Evolutionary conservation across 192 early-diverging fungal genomes (phyloP), one percentile per base, ranked within the genome.

Genomic region (Thamnidium elegans): DNA sequence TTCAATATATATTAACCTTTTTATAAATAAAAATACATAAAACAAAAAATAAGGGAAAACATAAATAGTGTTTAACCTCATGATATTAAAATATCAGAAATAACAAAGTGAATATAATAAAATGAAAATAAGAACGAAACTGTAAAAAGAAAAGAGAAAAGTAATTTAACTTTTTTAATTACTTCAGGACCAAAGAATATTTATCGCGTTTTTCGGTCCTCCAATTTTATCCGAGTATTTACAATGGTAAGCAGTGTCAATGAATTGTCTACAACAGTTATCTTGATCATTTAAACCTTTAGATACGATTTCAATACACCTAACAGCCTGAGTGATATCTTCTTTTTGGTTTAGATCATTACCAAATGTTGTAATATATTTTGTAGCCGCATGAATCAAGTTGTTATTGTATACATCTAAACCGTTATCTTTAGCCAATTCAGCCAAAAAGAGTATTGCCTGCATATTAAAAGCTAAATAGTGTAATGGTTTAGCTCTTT

Each of bases 401-500:
- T 52, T 43, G 34, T 69, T 50, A 15, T 21, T 5, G 10, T 53
- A 67, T 39, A 55, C n/a, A 26, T 64, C 47, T 4, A 47, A 19
- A 6, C 55, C 55, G 7, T 63, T 14, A 0, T 62, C 36, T 2
- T 19, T 11, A 9, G 53, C 67, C 2, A 56, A 23, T 39, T 50
- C 55, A 0, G 67, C 55, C 13, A 74, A 43, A 47, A 58, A 74
- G 14, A 60, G n/a, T 8, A 74, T 56, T 13, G 75, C 75, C 19
- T 73, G 55, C 31, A 77, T 31, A 36, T 77, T 77, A 42, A 77
- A 77, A 0, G 55, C 55, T 13, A 73, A 63, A 15, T 77, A 77
- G 34, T 77, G 71, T 39, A 62, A 77, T 14, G 76, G 76, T 26
- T 51, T 44, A 8, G 72, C 63, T 34, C 76, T 56, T 15, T 52